Conservation (phyloP, 108 stramenopile genomes). For the Chaetoceros muelleri region DNA sequence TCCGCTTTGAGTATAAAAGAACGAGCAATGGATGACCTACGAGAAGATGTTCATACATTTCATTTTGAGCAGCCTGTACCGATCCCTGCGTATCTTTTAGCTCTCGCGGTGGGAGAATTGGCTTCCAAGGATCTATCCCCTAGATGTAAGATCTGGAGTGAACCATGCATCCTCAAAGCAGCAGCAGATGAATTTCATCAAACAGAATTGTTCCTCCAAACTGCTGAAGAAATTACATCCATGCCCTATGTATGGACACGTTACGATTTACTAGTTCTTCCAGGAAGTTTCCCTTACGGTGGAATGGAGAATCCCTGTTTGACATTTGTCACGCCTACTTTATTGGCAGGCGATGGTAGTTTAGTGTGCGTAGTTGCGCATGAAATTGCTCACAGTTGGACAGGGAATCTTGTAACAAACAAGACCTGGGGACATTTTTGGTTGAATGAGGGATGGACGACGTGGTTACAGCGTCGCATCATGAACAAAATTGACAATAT, state of each 20-base stretch:
- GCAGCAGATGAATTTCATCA: constrained; percentile 93
- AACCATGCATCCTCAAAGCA: constrained; percentile 81
- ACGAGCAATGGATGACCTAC: constrained; percentile 3
- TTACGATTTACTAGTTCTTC: constrained; percentile 93
- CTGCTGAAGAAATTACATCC: constrained; percentile 73
- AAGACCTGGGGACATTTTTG: constrained; percentile 89
- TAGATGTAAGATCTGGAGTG: constrained; percentile 85
- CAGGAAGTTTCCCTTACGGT: constrained; percentile 96
- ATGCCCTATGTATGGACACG: constrained; percentile 85
- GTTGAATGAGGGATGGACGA: constrained; percentile 99
- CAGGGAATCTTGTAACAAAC: constrained; percentile 96
- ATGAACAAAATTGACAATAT: constrained; percentile 66
- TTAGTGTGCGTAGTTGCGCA: constrained; percentile 97
- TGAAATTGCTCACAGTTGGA: constrained; percentile 87
- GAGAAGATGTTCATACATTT: constrained; percentile 18
- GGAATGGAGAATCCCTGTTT: constrained; percentile 97
- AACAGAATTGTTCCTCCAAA: constrained; percentile 84
- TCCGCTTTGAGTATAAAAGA: constrained; percentile 53
- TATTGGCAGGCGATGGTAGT: constrained; percentile 87
- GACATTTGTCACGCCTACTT: constrained; percentile 96
- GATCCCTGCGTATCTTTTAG: constrained; percentile 89
- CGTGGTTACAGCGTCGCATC: constrained; percentile 95
- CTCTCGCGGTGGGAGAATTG: constrained; percentile 88
- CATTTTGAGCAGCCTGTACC: constrained; percentile 85
- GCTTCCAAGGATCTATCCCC: constrained; percentile 56